Percentiles rank a stretch among this genome's conserved stretches.
phyloP scores from a whole-genome alignment of 2,329 filamentous ascomycete species.

The Neofusicoccum laricinum region DNA sequence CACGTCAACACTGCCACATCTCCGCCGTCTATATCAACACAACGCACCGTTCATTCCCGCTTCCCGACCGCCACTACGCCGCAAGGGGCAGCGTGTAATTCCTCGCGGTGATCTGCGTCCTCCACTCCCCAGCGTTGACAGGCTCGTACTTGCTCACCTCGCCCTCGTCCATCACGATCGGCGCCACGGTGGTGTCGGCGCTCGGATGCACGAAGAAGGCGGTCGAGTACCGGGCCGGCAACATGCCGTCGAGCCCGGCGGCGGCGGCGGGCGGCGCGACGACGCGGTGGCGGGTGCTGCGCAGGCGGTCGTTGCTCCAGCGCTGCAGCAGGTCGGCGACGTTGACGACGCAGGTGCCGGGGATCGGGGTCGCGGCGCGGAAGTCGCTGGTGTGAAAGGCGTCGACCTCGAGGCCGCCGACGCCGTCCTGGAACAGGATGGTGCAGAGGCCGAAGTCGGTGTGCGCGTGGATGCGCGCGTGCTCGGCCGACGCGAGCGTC shows the following conservation, averaged over 20 bases:
- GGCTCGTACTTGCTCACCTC: slow-evolving; percentile 72
- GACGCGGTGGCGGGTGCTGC: slow-evolving; percentile 84
- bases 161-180: neutral
- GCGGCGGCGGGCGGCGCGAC: slow-evolving; percentile 69
- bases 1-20: too few relatives aligned
- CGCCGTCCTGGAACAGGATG: slow-evolving; percentile 42
- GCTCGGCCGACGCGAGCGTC: slow-evolving; percentile 60
- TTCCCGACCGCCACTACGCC: too few relatives aligned
- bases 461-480: slow-evolving; percentile 70
- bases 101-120: slow-evolving; percentile 72
- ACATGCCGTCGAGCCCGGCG: slow-evolving; percentile 42
- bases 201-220: slow-evolving; percentile 94
- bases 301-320: slow-evolving; percentile 90
- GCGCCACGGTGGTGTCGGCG: slow-evolving; percentile 66
- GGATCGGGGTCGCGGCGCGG: slow-evolving; percentile 78
- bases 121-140: slow-evolving; percentile 77
- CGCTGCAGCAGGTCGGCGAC: slow-evolving; percentile 80
- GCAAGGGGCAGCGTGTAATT: slow-evolving; percentile 48
- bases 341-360: slow-evolving; percentile 80
- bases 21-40: neutral
- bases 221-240: slow-evolving; percentile 77
- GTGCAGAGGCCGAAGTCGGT: slow-evolving; percentile 60
- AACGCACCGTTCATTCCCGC: too few relatives aligned
- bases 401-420: slow-evolving; percentile 42
- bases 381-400: slow-evolving; percentile 69